Conservation (phyloP, 176 grass and related monocot species). For the Phoenix dactylifera region DNA sequence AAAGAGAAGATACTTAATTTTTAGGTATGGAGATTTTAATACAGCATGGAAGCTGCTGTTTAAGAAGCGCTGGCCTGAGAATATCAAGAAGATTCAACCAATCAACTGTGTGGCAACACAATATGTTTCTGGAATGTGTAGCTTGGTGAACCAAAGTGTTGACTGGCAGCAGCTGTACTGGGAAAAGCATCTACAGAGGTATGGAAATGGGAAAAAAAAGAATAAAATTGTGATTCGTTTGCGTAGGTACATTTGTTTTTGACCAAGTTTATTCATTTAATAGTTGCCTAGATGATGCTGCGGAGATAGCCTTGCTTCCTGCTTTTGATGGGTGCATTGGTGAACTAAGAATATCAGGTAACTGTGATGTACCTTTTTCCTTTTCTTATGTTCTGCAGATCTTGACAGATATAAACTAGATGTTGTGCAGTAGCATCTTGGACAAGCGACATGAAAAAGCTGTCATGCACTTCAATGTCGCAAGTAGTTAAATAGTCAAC, state of each 20-base stretch:
- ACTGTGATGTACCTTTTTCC: neutral
- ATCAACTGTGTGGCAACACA: neutral
- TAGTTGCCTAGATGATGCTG: conserved; percentile 56
- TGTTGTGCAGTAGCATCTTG: too few relatives aligned
- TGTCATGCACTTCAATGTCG: too few relatives aligned
- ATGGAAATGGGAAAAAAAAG: neutral
- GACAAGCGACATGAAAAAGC: too few relatives aligned
- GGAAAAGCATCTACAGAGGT: neutral
- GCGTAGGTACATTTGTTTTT: too few relatives aligned
- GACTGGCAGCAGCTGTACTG: neutral
- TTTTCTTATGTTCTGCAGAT: neutral
- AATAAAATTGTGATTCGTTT: too few relatives aligned
- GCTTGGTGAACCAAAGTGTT: conserved; percentile 8
- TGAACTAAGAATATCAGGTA: conserved; percentile 47
- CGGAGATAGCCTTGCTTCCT: conserved; percentile 57
- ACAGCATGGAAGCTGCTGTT: conserved; percentile 39
- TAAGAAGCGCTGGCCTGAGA: conserved; percentile 33
- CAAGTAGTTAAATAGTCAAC: too few relatives aligned
- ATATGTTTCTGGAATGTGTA: neutral
- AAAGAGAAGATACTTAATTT: neutral
- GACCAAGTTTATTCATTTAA: too few relatives aligned
- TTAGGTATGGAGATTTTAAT: conserved; percentile 49
- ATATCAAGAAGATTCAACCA: conserved; percentile 15
- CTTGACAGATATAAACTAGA: too few relatives aligned
- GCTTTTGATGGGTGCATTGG: conserved; percentile 34